Percentiles rank a stretch among this genome's conserved stretches.
phyloP scores from a whole-genome alignment of 371 early-diverging fungal genomes.

The Coemansia sp. region DNA sequence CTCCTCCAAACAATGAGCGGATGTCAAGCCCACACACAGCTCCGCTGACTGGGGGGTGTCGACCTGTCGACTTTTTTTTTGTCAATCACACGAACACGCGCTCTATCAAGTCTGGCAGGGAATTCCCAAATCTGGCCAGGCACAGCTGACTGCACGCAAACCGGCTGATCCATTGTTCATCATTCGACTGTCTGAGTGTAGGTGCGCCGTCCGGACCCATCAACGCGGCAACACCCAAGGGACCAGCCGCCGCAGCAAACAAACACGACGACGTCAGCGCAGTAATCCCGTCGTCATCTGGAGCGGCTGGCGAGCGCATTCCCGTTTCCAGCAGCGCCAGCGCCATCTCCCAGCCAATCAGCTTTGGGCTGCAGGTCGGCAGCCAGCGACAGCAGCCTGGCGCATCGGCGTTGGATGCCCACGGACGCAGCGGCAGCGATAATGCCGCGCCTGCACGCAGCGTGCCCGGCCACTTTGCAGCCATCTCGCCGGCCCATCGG shows the following conservation, averaged over 20 bases:
- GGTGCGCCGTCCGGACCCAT: constrained; percentile 2
- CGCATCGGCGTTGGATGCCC: too few relatives aligned
- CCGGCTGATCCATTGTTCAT: neutral
- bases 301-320: neutral
- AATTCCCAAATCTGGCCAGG: neutral
- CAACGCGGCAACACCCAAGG: too few relatives aligned
- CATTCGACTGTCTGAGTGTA: neutral
- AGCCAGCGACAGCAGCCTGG: neutral
- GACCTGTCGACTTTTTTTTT: neutral
- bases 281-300: constrained; percentile 2
- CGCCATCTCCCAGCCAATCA: constrained; percentile 1
- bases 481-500: neutral
- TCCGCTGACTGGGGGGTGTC: too few relatives aligned
- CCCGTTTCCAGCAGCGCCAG: neutral
- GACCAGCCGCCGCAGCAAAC: neutral
- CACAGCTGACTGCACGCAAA: neutral
- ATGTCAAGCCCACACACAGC: neutral
- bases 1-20: neutral
- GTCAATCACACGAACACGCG: neutral
- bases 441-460: neutral
- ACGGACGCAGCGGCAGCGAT: too few relatives aligned
- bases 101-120: neutral
- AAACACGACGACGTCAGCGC: neutral
- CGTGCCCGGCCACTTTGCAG: constrained; percentile 3
- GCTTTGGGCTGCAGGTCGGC: neutral